A percentile compares a stretch with the other conserved stretches of the same genome.
Evolutionary conservation across 192 early-diverging fungal genomes (phyloP).

Genomic region (Funneliformis mosseae): DNA sequence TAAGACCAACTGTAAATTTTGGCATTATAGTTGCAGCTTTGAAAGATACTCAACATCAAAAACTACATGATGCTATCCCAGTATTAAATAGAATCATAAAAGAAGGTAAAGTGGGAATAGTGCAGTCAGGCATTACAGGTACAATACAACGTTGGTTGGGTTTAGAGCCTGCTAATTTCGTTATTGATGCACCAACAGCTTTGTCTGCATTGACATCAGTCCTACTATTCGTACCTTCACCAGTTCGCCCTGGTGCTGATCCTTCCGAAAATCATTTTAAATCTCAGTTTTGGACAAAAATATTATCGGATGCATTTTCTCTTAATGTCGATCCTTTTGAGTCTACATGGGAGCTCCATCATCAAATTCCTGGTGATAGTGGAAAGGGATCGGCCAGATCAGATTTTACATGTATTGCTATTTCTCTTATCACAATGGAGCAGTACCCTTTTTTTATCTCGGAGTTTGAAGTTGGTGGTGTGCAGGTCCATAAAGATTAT

Average conservation of each 20-base stretch:
- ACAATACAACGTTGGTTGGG: slow-evolving; percentile 7
- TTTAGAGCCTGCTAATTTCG: neutral
- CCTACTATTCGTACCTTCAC: neutral
- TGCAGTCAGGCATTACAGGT: neutral
- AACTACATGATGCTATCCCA: neutral
- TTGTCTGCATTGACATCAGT: slow-evolving; percentile 3
- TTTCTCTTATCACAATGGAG: neutral
- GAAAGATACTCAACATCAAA: neutral
- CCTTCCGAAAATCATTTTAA: slow-evolving; percentile 16
- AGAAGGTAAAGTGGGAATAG: slow-evolving; percentile 7
- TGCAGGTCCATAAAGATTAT: slow-evolving; percentile 18
- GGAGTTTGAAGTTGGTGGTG: slow-evolving; percentile 20
- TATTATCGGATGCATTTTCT: slow-evolving; percentile 15
- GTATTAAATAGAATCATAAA: neutral
- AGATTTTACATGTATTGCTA: slow-evolving; percentile 2
- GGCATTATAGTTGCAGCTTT: slow-evolving; percentile 4
- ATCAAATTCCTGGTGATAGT: slow-evolving; percentile 5
- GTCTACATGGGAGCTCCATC: slow-evolving; percentile 17
- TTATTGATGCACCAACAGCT: slow-evolving; percentile 19
- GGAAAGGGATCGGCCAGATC: slow-evolving; percentile 14
- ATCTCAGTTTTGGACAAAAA: slow-evolving; percentile 13
- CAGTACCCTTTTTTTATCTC: slow-evolving; percentile 17
- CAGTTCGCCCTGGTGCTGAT: slow-evolving; percentile 3
- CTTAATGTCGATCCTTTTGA: neutral
- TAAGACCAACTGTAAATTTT: neutral